These are phyloP conservation scores for Holtermannia corniformis DNA, from an alignment of 768 basidiomycete species.

Conservation along the genomic window DNA sequence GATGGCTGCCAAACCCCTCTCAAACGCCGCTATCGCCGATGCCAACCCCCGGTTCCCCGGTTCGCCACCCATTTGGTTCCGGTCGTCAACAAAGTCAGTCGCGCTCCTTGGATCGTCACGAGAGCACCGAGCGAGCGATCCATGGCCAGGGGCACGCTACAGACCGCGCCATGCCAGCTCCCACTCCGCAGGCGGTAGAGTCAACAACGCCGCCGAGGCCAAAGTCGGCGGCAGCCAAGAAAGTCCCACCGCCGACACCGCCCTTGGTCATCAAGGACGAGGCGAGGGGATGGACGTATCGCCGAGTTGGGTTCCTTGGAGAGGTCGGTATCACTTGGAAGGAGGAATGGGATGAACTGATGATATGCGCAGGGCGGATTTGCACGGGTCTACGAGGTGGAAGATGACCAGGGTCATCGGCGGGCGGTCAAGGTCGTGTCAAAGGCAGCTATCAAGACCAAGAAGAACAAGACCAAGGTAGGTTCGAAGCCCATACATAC, in stretches of 20 bases:
- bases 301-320: slow-evolving; percentile 72
- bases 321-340: slow-evolving; percentile 57
- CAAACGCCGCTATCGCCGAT: too few species aligned
- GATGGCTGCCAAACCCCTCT: too few species aligned
- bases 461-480: slow-evolving; percentile 96
- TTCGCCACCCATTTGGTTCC: not conserved
- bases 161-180: too few species aligned
- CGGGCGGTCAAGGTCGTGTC: slow-evolving; percentile 90
- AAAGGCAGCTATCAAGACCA: slow-evolving; percentile 82
- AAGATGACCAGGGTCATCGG: slow-evolving; percentile 55
- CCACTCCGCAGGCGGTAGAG: too few species aligned
- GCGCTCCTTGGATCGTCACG: too few species aligned
- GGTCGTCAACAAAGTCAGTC: not conserved
- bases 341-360: too few species aligned
- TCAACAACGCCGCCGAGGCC: not conserved
- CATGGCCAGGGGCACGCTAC: too few species aligned
- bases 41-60: too few species aligned
- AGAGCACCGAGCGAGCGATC: too few species aligned
- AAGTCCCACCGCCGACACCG: slow-evolving; percentile 28
- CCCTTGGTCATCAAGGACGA: slow-evolving; percentile 25
- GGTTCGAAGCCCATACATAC: slow-evolving; percentile 14
- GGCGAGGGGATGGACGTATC: slow-evolving; percentile 44
- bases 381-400: slow-evolving; percentile 92
- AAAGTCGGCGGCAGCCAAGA: slow-evolving; percentile 7
- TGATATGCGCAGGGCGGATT: slow-evolving; percentile 60